phyloP scores from a whole-genome alignment of 768 basidiomycete genomes.

The Trametes cingulata region DNA sequence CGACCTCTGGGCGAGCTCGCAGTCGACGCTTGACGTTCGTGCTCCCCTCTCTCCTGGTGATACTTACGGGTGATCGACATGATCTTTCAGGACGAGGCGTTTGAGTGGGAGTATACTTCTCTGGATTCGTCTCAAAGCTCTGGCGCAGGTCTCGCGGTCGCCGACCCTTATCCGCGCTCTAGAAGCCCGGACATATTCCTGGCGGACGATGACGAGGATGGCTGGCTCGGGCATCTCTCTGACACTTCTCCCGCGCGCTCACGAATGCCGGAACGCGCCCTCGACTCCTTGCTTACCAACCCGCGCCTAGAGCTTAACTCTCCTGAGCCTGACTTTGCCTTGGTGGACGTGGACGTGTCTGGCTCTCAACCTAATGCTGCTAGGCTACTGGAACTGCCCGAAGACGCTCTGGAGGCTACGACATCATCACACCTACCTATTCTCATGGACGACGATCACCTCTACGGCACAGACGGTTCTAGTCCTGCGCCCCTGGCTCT shows the following conservation, averaged over 20 bases:
- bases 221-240: conserved; percentile 1
- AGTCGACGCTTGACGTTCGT: conserved; percentile 18
- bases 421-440: conserved; percentile 3
- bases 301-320: background rate
- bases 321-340: background rate
- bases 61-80: background rate
- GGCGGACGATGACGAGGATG: conserved; percentile 11
- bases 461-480: conserved; percentile 4
- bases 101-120: background rate
- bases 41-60: background rate
- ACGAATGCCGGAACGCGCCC: background rate
- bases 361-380: background rate
- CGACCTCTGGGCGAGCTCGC: conserved; percentile 16
- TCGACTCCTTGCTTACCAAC: background rate
- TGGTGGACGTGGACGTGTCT: background rate
- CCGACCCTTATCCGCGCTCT: conserved; percentile 1
- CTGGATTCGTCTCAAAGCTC: background rate
- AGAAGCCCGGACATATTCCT: background rate
- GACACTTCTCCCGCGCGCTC: background rate
- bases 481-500: background rate
- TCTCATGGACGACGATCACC: conserved; percentile 13
- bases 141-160: background rate
- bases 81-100: background rate
- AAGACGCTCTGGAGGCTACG: background rate
- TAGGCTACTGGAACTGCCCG: background rate